A percentile compares a stretch with the other conserved stretches of the same genome.
Conservation (phyloP, 371 early-diverging fungal species). For the Rhizopus delemar region DNA sequence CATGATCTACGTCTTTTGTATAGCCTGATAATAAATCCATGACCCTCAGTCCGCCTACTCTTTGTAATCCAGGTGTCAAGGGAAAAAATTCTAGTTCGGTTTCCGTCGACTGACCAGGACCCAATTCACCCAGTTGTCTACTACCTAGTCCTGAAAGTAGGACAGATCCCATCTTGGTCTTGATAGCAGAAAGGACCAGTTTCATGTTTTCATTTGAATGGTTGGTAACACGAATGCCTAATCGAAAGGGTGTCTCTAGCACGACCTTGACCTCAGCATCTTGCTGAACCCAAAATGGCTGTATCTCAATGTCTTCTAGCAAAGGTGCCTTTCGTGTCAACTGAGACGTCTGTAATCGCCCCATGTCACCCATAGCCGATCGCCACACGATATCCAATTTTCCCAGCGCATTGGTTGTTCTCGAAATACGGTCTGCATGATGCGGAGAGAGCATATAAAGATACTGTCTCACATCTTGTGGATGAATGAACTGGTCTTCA, state of each 20-base stretch:
- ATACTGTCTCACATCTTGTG: slow-evolving; percentile 88
- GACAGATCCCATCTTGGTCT: slow-evolving; percentile 80
- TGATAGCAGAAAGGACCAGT: slow-evolving; percentile 68
- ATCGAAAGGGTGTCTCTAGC: slow-evolving; percentile 69
- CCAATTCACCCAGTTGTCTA: slow-evolving; percentile 66
- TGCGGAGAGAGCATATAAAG: slow-evolving; percentile 81
- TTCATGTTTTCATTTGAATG: slow-evolving; percentile 63
- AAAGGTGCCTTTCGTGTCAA: slow-evolving; percentile 81
- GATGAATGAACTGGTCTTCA: slow-evolving; percentile 62
- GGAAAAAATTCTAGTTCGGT: slow-evolving; percentile 81
- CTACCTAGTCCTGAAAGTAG: slow-evolving; percentile 76
- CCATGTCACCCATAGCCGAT: slow-evolving; percentile 81
- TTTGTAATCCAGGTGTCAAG: slow-evolving; percentile 81
- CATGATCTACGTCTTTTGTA: slow-evolving; percentile 69
- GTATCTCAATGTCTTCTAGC: slow-evolving; percentile 76
- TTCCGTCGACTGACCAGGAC: slow-evolving; percentile 60
- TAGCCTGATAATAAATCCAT: slow-evolving; percentile 66
- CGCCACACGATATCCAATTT: slow-evolving; percentile 95
- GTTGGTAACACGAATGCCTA: slow-evolving; percentile 58
- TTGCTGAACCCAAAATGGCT: slow-evolving; percentile 50
- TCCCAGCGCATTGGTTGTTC: slow-evolving; percentile 82
- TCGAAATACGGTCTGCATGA: slow-evolving; percentile 61
- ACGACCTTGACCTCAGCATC: slow-evolving; percentile 34
- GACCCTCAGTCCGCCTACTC: slow-evolving; percentile 78
- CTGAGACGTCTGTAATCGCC: slow-evolving; percentile 93